A percentile compares a stretch with the other conserved stretches of the same genome.
These are phyloP conservation scores for Tuber borchii DNA, from an alignment of 495 filamentous ascomycete genomes.

Conservation along the genomic window DNA sequence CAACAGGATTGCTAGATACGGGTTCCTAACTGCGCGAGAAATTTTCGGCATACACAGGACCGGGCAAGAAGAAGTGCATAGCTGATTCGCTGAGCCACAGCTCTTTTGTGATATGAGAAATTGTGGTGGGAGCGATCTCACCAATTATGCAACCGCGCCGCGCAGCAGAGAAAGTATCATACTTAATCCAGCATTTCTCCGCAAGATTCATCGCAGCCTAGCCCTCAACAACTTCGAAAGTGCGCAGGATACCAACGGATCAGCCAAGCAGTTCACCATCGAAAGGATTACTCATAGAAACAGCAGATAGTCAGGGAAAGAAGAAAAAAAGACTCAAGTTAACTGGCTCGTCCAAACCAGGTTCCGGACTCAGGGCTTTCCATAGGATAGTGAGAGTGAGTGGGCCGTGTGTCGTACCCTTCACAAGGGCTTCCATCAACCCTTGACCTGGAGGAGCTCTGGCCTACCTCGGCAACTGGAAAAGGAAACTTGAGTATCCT, in stretches of 20 bases:
- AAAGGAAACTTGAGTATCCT: background rate
- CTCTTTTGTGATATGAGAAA: too few species aligned
- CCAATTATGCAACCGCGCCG: background rate
- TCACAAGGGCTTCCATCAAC: background rate
- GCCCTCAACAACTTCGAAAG: background rate
- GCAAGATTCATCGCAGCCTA: background rate
- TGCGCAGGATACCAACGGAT: background rate
- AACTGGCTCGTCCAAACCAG: background rate
- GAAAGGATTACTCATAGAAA: background rate
- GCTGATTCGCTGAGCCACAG: too few species aligned
- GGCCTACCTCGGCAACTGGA: too few species aligned
- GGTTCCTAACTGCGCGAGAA: too few species aligned
- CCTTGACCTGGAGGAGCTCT: background rate
- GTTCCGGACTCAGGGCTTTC: too few species aligned
- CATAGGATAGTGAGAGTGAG: background rate
- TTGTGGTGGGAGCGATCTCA: background rate
- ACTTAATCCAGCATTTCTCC: background rate
- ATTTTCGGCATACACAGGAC: too few species aligned
- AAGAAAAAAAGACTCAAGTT: background rate
- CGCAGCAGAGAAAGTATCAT: background rate
- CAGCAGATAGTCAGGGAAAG: background rate
- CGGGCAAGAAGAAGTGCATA: too few species aligned
- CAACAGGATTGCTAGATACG: too few species aligned
- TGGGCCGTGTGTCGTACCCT: background rate
- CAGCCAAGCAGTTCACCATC: background rate